Evolutionary conservation across 345 rosid genomes (phyloP).

Genomic region (Citropsis articulata): DNA sequence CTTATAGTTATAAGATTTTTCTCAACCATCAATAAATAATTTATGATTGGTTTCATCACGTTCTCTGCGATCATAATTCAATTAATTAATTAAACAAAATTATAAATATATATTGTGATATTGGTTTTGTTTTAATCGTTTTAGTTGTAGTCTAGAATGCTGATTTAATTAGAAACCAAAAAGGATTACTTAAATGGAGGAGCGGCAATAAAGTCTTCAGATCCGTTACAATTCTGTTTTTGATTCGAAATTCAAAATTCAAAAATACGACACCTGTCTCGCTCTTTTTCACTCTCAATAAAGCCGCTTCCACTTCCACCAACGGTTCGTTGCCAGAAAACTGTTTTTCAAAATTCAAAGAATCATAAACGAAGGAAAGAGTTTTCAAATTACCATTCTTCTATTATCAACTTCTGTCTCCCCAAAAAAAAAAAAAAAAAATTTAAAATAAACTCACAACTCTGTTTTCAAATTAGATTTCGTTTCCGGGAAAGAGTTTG

Average conservation of each 20-base stretch:
- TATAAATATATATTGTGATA: too few species aligned
- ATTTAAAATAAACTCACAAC: neutral
- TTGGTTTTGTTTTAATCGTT: too few species aligned
- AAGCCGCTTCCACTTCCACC: neutral
- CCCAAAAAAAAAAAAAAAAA: neutral
- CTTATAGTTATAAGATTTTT: too few species aligned
- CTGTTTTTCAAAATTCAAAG: neutral
- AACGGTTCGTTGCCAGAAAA: conserved; percentile 13
- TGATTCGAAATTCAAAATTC: conserved; percentile 51
- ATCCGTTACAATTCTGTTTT: conserved; percentile 30
- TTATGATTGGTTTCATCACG: too few species aligned
- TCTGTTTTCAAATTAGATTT: neutral
- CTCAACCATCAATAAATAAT: too few species aligned
- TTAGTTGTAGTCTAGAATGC: neutral
- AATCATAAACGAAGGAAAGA: neutral
- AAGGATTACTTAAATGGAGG: neutral
- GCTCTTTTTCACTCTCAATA: neutral
- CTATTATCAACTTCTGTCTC: conserved; percentile 5
- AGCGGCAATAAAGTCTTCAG: conserved; percentile 1
- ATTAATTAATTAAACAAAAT: too few species aligned
- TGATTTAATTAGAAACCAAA: neutral
- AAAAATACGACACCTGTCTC: conserved; percentile 16
- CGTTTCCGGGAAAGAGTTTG: neutral
- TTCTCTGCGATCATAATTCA: too few species aligned
- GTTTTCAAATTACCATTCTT: neutral